Conservation (phyloP, 2,329 filamentous ascomycete genomes). For the Chaetomiaceae sp. region DNA sequence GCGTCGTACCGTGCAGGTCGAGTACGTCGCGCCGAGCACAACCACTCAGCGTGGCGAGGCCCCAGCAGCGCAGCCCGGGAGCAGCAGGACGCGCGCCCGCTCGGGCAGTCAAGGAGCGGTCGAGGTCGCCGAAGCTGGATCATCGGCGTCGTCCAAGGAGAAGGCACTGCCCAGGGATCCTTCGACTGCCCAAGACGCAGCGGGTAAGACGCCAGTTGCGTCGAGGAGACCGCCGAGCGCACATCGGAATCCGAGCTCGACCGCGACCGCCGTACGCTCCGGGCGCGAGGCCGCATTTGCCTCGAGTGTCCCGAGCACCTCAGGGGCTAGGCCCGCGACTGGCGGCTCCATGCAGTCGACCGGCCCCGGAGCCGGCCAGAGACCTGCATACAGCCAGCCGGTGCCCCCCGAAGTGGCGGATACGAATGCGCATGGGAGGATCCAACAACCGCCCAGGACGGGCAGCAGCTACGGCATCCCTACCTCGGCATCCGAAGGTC, state of each 20-base stretch:
- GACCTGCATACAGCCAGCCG: slow-evolving; percentile 82
- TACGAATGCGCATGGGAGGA: slow-evolving; percentile 83
- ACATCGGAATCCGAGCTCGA: slow-evolving; percentile 42
- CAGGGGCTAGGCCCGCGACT: slow-evolving; percentile 64
- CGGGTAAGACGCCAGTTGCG: slow-evolving; percentile 33
- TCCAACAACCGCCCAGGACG: slow-evolving; percentile 69
- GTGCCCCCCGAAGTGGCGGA: slow-evolving; percentile 80
- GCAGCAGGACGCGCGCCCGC: slow-evolving; percentile 48
- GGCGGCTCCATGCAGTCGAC: slow-evolving; percentile 72
- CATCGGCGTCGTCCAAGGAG: slow-evolving; percentile 38
- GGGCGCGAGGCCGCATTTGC: slow-evolving; percentile 49
- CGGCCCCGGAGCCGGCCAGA: slow-evolving; percentile 45
- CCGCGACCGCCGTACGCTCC: slow-evolving; percentile 38
- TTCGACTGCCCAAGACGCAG: slow-evolving; percentile 41
- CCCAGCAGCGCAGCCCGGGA: slow-evolving; percentile 17
- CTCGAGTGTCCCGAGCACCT: slow-evolving; percentile 43
- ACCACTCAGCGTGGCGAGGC: slow-evolving; percentile 69
- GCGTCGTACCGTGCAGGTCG: slow-evolving; percentile 90
- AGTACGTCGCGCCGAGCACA: slow-evolving; percentile 90
- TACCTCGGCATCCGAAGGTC: slow-evolving; percentile 54
- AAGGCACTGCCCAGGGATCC: slow-evolving; percentile 59
- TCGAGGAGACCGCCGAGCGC: slow-evolving; percentile 44
- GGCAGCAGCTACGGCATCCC: slow-evolving; percentile 64
- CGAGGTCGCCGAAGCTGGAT: slow-evolving; percentile 32
- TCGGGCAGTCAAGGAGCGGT: slow-evolving; percentile 51